These are phyloP conservation scores for Aspergillus sp. DNA, from an alignment of 2,329 filamentous ascomycete genomes.

Conservation along the genomic window DNA sequence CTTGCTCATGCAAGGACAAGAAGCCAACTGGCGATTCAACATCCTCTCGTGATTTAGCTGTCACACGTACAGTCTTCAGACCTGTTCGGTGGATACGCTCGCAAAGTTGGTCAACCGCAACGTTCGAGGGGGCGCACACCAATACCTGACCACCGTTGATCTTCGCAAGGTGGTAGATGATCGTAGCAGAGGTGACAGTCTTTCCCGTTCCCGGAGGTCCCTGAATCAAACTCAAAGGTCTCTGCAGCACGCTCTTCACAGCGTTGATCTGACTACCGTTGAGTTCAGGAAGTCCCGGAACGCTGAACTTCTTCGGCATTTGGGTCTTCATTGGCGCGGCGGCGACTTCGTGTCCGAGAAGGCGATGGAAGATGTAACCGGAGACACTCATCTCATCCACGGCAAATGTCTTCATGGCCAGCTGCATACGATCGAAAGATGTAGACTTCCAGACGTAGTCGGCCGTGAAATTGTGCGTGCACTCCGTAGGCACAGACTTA, in stretches of 20 bases:
- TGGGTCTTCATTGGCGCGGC: conserved; percentile 93
- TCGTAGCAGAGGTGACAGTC: conserved; percentile 96
- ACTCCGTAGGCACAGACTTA: conserved; percentile 92
- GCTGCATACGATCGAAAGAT: conserved; percentile 98
- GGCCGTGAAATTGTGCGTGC: conserved; percentile 95
- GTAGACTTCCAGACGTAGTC: conserved; percentile 99
- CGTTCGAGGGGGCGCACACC: conserved; percentile 96
- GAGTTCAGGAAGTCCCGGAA: conserved; percentile 88
- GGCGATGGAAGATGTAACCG: conserved; percentile 96
- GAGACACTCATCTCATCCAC: conserved; percentile 98
- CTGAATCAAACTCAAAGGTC: conserved; percentile 92
- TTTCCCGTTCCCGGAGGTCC: conserved; percentile 97
- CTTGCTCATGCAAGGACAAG: conserved; percentile 92
- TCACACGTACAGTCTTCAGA: conserved; percentile 93
- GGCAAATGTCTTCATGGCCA: conserved; percentile 98
- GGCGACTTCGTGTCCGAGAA: conserved; percentile 92
- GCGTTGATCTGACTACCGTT: conserved; percentile 96
- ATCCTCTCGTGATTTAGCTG: conserved; percentile 98
- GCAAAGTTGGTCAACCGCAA: conserved; percentile 96
- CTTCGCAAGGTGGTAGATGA: conserved; percentile 97
- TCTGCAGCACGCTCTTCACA: conserved; percentile 91
- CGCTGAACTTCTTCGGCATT: conserved; percentile 95
- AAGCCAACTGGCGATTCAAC: conserved; percentile 98
- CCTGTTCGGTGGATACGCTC: conserved; percentile 94
- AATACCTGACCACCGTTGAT: conserved; percentile 92